Conservation (phyloP, 305 asterid species). For the Fraxinus platypoda region DNA sequence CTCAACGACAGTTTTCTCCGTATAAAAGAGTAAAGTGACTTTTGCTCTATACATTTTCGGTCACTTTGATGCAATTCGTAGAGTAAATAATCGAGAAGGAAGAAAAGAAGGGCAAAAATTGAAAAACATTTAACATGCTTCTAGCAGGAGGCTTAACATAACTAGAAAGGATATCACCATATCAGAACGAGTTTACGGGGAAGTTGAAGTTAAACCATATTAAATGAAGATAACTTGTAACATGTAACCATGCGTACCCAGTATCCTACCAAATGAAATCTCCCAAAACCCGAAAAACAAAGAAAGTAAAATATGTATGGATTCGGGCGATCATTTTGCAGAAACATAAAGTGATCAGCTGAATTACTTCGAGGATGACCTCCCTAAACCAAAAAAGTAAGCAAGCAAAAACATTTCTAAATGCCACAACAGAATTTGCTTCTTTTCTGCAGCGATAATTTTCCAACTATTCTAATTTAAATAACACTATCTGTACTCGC, state of each 20-base stretch:
- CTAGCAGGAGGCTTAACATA: background rate
- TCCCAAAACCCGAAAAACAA: background rate
- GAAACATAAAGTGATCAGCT: background rate
- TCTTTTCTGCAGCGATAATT: background rate
- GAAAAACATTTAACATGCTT: background rate
- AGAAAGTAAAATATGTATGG: background rate
- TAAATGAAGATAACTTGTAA: background rate
- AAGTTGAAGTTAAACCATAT: background rate
- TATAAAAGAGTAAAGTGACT: background rate
- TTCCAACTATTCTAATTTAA: background rate
- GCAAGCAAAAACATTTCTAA: background rate
- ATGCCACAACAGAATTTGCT: background rate
- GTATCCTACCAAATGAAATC: background rate
- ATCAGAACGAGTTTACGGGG: background rate
- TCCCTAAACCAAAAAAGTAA: background rate
- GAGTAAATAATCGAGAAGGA: background rate
- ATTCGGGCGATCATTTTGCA: background rate
- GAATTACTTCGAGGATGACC: background rate
- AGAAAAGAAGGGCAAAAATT: background rate
- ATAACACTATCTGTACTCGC: background rate
- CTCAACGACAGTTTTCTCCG: background rate
- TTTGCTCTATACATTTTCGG: background rate
- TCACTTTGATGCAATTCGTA: background rate
- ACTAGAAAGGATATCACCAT: background rate
- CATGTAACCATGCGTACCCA: background rate